Percentiles rank a stretch among this genome's conserved stretches.
These are phyloP conservation scores for Datisca glomerata DNA, from an alignment of 306 rosid genomes.

Conservation along the genomic window DNA sequence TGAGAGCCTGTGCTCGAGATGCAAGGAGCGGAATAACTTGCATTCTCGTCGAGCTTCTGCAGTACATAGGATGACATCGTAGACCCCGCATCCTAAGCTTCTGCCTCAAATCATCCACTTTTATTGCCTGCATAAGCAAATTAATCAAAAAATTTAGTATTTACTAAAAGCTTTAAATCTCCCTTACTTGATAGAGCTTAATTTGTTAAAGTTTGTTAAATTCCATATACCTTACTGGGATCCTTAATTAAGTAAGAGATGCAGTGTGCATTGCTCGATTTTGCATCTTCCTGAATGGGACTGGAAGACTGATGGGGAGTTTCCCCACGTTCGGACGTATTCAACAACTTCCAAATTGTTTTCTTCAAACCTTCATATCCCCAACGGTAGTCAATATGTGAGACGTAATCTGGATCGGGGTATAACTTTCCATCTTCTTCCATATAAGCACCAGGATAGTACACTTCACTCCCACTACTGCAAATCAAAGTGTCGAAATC, in stretches of 20 bases:
- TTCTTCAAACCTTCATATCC: slow-evolving; percentile 51
- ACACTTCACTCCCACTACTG: slow-evolving; percentile 59
- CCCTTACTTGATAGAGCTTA: too few relatives aligned
- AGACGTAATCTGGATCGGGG: slow-evolving; percentile 51
- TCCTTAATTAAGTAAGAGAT: slow-evolving; percentile 44
- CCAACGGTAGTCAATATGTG: slow-evolving; percentile 62
- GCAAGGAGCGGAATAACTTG: slow-evolving; percentile 57
- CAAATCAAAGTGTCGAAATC: slow-evolving; percentile 51
- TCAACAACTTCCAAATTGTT: slow-evolving; percentile 43
- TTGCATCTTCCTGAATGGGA: slow-evolving; percentile 29
- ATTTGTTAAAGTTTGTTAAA: background rate
- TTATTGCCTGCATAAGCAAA: slow-evolving; percentile 30
- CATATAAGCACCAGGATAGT: slow-evolving; percentile 36
- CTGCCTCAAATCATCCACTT: slow-evolving; percentile 59
- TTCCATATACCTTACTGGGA: slow-evolving; percentile 27
- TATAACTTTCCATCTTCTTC: slow-evolving; percentile 40
- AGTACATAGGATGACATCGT: slow-evolving; percentile 67
- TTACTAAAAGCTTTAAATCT: too few relatives aligned
- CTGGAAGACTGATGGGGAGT: slow-evolving; percentile 9
- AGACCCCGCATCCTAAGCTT: slow-evolving; percentile 67
- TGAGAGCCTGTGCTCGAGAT: slow-evolving; percentile 66
- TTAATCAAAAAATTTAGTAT: background rate
- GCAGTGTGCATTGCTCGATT: slow-evolving; percentile 53
- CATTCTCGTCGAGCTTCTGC: slow-evolving; percentile 44
- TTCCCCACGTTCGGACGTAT: slow-evolving; percentile 24